Base-by-base conservation (phyloP, 139 green algal genomes). In the Chlorella sorokiniana region DNA sequence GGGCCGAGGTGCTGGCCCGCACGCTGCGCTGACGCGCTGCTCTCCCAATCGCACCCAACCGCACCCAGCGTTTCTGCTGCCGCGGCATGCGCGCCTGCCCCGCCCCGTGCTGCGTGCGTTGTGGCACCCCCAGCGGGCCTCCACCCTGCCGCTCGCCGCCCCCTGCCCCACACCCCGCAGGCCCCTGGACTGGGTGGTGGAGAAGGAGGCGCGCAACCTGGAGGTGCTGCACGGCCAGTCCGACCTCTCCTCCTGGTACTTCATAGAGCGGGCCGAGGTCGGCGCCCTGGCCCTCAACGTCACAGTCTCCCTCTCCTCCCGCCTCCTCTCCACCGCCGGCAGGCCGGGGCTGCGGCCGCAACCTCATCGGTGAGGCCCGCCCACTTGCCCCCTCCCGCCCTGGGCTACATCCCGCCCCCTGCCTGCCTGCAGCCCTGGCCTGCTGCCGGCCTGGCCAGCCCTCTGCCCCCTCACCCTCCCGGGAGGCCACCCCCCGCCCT, bases 251-350 rank as follows among this genome's bases (percentile, higher is more conserved):
- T 89, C 86, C 70, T 93, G 91, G 91, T 93, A 88, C 78, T 94
- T 94, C 78, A 86, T 94, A 0, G 87, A 96, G 86, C 84, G 84
- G 6, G 91, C 92, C 27, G 79, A 91, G 62, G 84, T 96, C 29
- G 82, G 85, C 18, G 84, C 86, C 56, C 79, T 95, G 38, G 76
- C 81, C 42, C 83, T 93, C 82, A 96, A 96, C 82, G 89, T 96
- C 31, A 96, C 92, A 40, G 89, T 97, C 23, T 89, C 92, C 16
- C 86, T 97, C 33, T 90, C 88, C n/a, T 93, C 86, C 27, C 88
- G 88, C 68, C 81, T 95, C 40, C 86, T 91, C 37, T 74, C 85
- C 27, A 41, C 56, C 1, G 65, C 62, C 5, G 51, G 56, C 56
- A 56, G 33, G 45, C 7, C 40, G 27, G 38, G 0, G 25, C 25